Evolutionary conservation across 2,329 filamentous ascomycete genomes (phyloP).

Genomic region (Colletotrichum cordylinicola): DNA sequence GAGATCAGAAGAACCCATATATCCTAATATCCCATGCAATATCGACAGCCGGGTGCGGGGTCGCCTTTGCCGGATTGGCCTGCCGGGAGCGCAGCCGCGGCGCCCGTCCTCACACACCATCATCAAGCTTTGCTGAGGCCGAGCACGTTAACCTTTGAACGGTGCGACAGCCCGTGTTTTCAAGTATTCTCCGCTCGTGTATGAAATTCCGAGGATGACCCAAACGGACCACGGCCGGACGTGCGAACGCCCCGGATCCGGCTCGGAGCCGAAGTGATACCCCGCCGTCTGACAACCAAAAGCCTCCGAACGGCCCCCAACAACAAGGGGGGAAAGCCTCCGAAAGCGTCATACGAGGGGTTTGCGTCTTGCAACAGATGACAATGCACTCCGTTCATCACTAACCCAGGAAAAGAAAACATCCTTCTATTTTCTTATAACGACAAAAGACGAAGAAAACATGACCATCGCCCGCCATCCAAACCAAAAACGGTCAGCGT

Average conservation of each 20-base stretch:
- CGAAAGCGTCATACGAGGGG: background rate
- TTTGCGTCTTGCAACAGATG: background rate
- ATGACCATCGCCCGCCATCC: slow-evolving; percentile 27
- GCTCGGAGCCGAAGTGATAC: background rate
- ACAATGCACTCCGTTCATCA: background rate
- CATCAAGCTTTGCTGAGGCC: background rate
- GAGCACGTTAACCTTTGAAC: background rate
- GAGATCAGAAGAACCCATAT: background rate
- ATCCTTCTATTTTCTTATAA: background rate
- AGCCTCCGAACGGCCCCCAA: background rate
- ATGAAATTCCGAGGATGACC: background rate
- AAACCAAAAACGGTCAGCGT: slow-evolving; percentile 36
- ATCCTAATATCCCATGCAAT: background rate
- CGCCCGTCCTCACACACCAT: background rate
- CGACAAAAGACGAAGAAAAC: background rate
- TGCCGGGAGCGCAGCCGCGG: background rate
- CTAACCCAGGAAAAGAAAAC: background rate
- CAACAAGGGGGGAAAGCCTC: background rate
- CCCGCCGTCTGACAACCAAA: background rate
- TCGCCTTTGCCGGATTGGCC: background rate
- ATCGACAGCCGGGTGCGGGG: background rate
- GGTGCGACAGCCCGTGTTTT: background rate
- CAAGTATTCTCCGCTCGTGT: background rate
- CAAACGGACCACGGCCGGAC: background rate
- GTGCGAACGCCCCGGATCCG: background rate